Base-by-base conservation (phyloP, 441 rosid species). In the Flueggea neowawraea region DNA sequence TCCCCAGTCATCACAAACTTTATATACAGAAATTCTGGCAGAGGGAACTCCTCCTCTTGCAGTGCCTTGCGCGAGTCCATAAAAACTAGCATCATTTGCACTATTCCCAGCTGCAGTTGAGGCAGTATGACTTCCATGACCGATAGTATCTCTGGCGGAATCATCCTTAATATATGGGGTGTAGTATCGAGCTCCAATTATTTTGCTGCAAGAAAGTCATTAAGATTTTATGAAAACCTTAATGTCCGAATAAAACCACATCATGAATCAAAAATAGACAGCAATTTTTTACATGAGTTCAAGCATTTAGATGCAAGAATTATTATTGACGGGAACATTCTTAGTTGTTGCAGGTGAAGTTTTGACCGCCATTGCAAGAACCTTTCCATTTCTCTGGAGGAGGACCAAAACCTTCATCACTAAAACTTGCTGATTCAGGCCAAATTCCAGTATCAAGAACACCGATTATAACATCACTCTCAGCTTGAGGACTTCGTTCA, bases 291-390 rank as follows among this genome's bases (percentile, higher is more conserved):
- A n/a, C n/a, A n/a, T n/a, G n/a, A n/a, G n/a, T 10, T 49, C 4
- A 39, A 28, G 6, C 3, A 54, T 11, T 15, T 10, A 41, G n/a
- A 13, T 0, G 17, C 41, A 36, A 36, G 41, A 36, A 36, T 22
- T 22, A 22, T 22, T 22, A 22, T 22, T 2, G 41, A 39, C 12
- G n/a, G 12, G 45, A 0, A 57, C 28, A 22, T 22, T 22, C 28
- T 61, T 77, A 84, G 87, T 82, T 86, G 80, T 75, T 84, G 77
- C 83, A 76, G 11, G 83, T 72, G 78, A 86, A 82, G 63, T 85
- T 75, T 53, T 12, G 2, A 31, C 84, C 86, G 0, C 84, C 86
- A 0, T 63, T 47, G 50, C 86, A 79, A 28, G 54, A 57, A 11
- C 87, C 92, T 69, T 80, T 82, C 92, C 89, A 80, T 64, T 75